Conservation (phyloP, 2,329 filamentous ascomycete genomes). For the Sclerotinia spermophila region DNA sequence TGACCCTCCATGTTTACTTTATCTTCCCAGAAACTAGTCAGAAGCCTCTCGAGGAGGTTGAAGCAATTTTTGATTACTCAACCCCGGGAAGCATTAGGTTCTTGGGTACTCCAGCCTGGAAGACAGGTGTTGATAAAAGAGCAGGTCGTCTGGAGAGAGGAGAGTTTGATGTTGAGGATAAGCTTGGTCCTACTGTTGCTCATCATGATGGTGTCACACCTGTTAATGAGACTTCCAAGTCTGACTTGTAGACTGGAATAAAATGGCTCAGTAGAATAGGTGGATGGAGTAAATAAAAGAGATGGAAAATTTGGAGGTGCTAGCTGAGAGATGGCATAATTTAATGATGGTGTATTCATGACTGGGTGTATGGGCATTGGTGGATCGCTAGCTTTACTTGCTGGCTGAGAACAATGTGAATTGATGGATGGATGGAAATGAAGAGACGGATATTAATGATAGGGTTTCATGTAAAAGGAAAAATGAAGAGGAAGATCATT, state of each 20-base stretch:
- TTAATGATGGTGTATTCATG: constrained; percentile 9
- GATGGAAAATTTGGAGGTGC: background rate
- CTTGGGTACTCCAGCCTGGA: constrained; percentile 35
- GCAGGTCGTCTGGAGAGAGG: constrained; percentile 29
- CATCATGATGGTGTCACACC: constrained; percentile 6
- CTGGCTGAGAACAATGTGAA: background rate
- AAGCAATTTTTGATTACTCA: constrained; percentile 45
- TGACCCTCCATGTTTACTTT: constrained; percentile 52
- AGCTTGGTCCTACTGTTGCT: constrained; percentile 21
- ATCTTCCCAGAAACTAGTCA: constrained; percentile 55
- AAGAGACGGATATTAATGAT: background rate
- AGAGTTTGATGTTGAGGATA: constrained; percentile 34
- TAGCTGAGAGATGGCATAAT: background rate
- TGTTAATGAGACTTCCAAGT: constrained; percentile 14
- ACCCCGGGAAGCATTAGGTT: constrained; percentile 32
- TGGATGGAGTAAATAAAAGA: background rate
- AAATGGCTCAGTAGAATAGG: background rate
- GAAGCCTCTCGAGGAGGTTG: constrained; percentile 53
- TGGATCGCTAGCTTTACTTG: background rate
- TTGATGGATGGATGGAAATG: background rate
- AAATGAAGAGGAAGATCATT: background rate
- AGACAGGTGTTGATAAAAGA: constrained; percentile 31
- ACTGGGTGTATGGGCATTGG: background rate
- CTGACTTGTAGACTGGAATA: background rate
- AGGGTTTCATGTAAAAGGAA: background rate